These are phyloP conservation scores for Pseudogymnoascus destructans DNA, from an alignment of 2,329 filamentous ascomycete genomes.

Conservation along the genomic window DNA sequence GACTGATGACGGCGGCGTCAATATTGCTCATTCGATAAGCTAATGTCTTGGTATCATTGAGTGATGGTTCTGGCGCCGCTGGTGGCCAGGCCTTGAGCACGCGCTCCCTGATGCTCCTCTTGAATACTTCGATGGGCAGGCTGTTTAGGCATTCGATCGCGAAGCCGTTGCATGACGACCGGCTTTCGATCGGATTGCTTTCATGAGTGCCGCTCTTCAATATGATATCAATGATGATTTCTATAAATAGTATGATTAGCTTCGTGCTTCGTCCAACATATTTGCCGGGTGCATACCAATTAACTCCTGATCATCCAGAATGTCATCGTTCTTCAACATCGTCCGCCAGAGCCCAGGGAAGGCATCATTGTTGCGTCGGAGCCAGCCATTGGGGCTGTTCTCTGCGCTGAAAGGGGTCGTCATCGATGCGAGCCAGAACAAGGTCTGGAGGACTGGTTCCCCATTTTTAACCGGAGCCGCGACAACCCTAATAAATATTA, in stretches of 20 bases:
- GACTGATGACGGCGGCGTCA: constrained; percentile 28
- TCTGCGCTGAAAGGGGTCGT: background rate
- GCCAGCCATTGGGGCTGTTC: background rate
- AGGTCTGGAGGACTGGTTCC: constrained; percentile 17
- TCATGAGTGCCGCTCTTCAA: constrained; percentile 16
- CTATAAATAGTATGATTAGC: constrained; percentile 12
- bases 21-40: constrained; percentile 12
- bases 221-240: constrained; percentile 21
- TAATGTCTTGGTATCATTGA: background rate
- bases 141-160: constrained; percentile 19
- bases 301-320: constrained; percentile 18
- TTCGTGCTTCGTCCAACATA: background rate
- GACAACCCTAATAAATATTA: constrained; percentile 17
- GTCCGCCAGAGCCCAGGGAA: constrained; percentile 20
- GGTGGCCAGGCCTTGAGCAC: constrained; percentile 28
- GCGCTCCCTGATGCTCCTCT: constrained; percentile 32
- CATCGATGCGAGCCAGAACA: constrained; percentile 22
- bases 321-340: constrained; percentile 16
- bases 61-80: background rate
- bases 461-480: constrained; percentile 13
- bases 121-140: constrained; percentile 28
- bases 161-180: constrained; percentile 17
- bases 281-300: constrained; percentile 15
- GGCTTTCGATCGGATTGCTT: constrained; percentile 15
- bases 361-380: constrained; percentile 13